These are phyloP conservation scores for Uronychia setigera DNA, from an alignment of 73 alveolate genomes.

Conservation along the genomic window DNA sequence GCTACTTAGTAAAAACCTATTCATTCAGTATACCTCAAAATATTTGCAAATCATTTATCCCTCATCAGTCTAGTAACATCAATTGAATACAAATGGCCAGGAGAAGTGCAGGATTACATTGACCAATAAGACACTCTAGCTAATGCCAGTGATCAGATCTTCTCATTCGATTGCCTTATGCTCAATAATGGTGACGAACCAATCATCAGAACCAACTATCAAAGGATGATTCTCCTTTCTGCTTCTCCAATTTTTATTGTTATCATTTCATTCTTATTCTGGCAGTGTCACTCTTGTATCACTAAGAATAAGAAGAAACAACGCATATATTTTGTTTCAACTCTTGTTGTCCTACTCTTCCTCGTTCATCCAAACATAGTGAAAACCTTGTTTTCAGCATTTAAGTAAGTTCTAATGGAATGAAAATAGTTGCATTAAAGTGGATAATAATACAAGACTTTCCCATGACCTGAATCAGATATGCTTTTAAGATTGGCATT, in stretches of 20 bases:
- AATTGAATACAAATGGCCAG: conserved; percentile 53
- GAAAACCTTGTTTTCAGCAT: conserved; percentile 45
- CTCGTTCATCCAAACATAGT: conserved; percentile 63
- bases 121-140: conserved; percentile 8
- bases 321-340: conserved; percentile 25
- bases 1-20: conserved; percentile 44
- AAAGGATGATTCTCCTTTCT: conserved; percentile 8
- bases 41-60: conserved; percentile 53
- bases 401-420: conserved; percentile 5
- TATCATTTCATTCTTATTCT: neutral
- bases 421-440: conserved; percentile 22
- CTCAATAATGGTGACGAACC: neutral
- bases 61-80: conserved; percentile 32
- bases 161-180: conserved; percentile 63
- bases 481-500: conserved; percentile 48
- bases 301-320: neutral
- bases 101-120: neutral
- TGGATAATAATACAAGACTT: conserved; percentile 31
- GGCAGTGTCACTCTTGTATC: neutral
- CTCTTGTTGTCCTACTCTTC: conserved; percentile 55
- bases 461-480: conserved; percentile 13
- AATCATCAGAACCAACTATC: conserved; percentile 2
- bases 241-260: neutral
- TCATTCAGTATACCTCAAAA: conserved; percentile 52
- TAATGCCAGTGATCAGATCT: conserved; percentile 27